Conservation (phyloP, 75 land plant species). For the Ceratopteris richardii region DNA sequence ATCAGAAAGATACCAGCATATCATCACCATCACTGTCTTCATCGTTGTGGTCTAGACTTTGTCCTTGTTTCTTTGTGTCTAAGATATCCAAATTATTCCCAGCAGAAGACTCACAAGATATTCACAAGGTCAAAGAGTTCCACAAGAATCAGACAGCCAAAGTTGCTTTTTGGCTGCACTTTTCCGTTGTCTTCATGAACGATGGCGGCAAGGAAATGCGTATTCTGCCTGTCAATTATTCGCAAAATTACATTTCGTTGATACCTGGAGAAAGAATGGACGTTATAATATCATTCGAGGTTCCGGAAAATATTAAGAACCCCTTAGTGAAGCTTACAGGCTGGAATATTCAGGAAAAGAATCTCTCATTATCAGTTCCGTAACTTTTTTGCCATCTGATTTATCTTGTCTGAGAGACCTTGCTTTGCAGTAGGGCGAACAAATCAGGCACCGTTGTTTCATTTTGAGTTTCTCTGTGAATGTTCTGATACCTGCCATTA, state of each 20-base stretch:
- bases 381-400: too few relatives aligned
- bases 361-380: neutral
- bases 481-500: too few relatives aligned
- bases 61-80: neutral
- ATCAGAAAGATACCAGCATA: neutral
- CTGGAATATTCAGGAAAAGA: constrained; percentile 49
- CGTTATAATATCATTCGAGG: constrained; percentile 51
- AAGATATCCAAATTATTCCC: neutral
- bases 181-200: constrained; percentile 46
- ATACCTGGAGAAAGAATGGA: constrained; percentile 62
- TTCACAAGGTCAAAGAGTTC: too few relatives aligned
- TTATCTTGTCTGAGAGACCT: too few relatives aligned
- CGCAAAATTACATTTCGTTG: constrained; percentile 81
- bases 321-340: constrained; percentile 64
- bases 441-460: too few relatives aligned
- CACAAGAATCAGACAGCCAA: constrained; percentile 7
- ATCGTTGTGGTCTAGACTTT: neutral
- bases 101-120: neutral
- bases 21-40: neutral
- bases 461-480: too few relatives aligned
- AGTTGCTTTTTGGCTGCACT: constrained; percentile 81
- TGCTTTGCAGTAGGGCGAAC: too few relatives aligned
- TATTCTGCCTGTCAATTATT: constrained; percentile 88
- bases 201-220: constrained; percentile 47
- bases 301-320: constrained; percentile 27